A percentile compares a stretch with the other conserved stretches of the same genome.
These are phyloP conservation scores for Aspergillus ustus DNA, from an alignment of 2,329 filamentous ascomycete species.

Conservation along the genomic window DNA sequence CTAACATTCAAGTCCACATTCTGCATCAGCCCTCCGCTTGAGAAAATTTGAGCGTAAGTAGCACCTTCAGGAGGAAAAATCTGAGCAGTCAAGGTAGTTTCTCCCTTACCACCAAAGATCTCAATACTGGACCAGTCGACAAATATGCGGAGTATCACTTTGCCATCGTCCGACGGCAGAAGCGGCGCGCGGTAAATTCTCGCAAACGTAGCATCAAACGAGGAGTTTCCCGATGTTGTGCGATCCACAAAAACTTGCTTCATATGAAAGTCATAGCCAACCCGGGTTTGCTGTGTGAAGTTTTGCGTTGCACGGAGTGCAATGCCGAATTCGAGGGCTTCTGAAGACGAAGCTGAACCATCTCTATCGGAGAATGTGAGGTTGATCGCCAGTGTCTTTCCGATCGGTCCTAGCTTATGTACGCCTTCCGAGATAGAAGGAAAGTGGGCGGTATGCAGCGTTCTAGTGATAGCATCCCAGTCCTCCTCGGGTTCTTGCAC, in stretches of 20 bases:
- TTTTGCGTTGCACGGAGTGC: constrained; percentile 25
- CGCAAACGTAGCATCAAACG: constrained; percentile 31
- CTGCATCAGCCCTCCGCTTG: background rate
- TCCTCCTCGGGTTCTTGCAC: constrained; percentile 23
- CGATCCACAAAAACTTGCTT: constrained; percentile 33
- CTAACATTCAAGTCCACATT: constrained; percentile 1
- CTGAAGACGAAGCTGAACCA: background rate
- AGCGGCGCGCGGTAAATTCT: constrained; percentile 27
- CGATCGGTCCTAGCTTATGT: constrained; percentile 20
- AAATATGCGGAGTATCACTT: constrained; percentile 29
- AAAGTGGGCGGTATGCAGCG: constrained; percentile 5
- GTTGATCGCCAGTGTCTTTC: constrained; percentile 27
- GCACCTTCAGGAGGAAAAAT: constrained; percentile 31
- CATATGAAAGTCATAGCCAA: constrained; percentile 35
- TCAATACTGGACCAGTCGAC: constrained; percentile 37
- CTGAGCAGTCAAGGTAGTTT: constrained; percentile 33
- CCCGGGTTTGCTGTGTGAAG: constrained; percentile 27
- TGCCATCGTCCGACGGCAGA: constrained; percentile 20
- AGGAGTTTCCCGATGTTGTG: constrained; percentile 25
- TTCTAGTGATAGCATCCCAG: constrained; percentile 15
- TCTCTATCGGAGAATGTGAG: constrained; percentile 26
- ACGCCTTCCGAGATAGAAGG: constrained; percentile 18
- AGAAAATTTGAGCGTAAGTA: constrained; percentile 10
- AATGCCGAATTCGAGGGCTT: constrained; percentile 27
- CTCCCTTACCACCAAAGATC: constrained; percentile 33